Evolutionary conservation across 1,139 yeast genomes (phyloP), one percentile per base, ranked within the genome.

Genomic region (Hanseniaspora sp.): DNA sequence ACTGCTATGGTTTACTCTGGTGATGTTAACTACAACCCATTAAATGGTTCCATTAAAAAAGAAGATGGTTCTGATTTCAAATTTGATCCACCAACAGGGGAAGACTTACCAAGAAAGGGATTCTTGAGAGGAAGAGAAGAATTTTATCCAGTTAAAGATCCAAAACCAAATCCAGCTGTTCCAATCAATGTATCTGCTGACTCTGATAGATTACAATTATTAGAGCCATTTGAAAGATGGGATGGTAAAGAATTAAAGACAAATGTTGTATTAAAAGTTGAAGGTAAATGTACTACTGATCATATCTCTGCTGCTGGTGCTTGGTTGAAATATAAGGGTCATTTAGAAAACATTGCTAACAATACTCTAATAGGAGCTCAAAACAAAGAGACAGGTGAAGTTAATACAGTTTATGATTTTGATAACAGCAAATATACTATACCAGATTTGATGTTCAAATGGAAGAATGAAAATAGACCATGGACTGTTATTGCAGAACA

Each of bases 241-340:
- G 73, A 80, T 58, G 94, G 95, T 56, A 70, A 86, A 67, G 98
- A 92, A 69, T 71, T 90, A 60, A 74, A 78, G 59, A 78, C 90
- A 42, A 79, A 79, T 54, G 86, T 92, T 1, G 72, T 90, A 57
- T 71, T 92, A 65, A 92, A 90, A 72, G 96, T 90, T 53, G 90
- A 87, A 72, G 98, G 98, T 59, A 92, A 92, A 72, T 90, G 97
- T 75, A 92, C 98, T 47, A 92, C 98, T 43, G 98, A 92, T 70
- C 98, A 92, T 67, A 92, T 92, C 62, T 88, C 96, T 31, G 97
- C 97, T 44, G 98, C 98, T 39, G 98, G 98, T 66, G 94, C 83
- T n/a, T 92, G 98, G 98, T 79, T 92, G 71, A 92, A 92, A 73
- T 92, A 92, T 73, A 92, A 92, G 74, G 98, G 98, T 18, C 98